Evolutionary conservation across 139 green algal genomes (phyloP).

Genomic region (Astrephomene gubernaculifera): DNA sequence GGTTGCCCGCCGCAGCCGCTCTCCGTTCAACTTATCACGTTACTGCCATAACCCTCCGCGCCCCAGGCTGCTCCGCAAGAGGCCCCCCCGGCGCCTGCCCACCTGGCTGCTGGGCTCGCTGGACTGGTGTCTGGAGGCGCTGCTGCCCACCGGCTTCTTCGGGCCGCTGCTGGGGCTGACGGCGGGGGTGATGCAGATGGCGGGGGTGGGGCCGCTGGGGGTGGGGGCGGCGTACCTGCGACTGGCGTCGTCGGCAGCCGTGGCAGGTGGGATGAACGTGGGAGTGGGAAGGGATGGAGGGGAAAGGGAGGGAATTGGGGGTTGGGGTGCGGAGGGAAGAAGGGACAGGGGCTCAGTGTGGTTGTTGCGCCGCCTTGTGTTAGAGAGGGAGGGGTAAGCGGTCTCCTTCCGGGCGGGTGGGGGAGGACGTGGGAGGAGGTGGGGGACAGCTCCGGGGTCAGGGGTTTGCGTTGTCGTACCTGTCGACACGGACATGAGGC

Average conservation of each 20-base stretch:
- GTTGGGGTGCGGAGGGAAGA: not conserved
- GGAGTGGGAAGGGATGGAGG: not conserved
- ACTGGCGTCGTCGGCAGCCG: not conserved
- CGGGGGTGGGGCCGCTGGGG: not conserved
- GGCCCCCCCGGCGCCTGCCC: not conserved
- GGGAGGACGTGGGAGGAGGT: no score
- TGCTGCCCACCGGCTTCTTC: conserved; percentile 42
- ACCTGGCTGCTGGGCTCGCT: not conserved
- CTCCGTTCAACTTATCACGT: no score
- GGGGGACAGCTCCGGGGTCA: no score
- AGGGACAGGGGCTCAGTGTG: not conserved
- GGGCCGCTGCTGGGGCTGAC: conserved; percentile 20
- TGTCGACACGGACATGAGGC: no score
- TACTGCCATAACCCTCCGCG: no score
- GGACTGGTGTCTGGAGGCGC: not conserved
- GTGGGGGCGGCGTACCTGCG: not conserved
- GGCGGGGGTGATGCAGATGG: not conserved
- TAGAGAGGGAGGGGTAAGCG: no score
- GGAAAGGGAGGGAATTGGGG: not conserved
- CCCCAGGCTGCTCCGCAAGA: not conserved
- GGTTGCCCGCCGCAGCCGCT: no score
- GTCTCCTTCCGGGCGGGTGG: no score
- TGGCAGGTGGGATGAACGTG: not conserved
- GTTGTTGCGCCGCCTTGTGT: not conserved
- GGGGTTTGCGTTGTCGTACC: no score